phyloP scores from a whole-genome alignment of 1,284 basidiomycete species.

The Takashimella tepidaria region DNA sequence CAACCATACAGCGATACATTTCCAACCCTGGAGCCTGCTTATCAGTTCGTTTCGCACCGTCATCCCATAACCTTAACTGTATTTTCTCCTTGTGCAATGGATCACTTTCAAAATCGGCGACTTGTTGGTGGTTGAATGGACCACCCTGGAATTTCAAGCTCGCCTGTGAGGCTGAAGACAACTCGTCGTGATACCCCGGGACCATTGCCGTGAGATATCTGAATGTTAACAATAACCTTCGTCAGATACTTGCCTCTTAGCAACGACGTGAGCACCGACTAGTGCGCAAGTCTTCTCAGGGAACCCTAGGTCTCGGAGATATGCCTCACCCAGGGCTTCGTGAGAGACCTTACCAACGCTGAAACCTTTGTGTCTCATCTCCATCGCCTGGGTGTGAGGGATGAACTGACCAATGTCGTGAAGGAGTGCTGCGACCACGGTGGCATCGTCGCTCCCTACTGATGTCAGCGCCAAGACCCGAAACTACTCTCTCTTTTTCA shows the following conservation, averaged over 20 bases:
- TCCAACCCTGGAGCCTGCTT: conserved; percentile 22
- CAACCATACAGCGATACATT: conserved; percentile 6
- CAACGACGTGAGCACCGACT: conserved; percentile 38
- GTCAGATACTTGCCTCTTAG: too few species aligned
- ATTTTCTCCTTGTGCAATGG: conserved; percentile 29
- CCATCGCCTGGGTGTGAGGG: conserved; percentile 20
- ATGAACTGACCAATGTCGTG: conserved; percentile 43
- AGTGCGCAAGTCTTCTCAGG: conserved; percentile 28
- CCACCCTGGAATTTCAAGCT: conserved; percentile 34
- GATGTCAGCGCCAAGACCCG: conserved; percentile 6
- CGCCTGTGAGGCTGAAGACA: conserved; percentile 24
- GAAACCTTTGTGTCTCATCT: conserved; percentile 19
- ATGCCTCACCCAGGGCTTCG: conserved; percentile 31
- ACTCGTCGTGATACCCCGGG: conserved; percentile 22
- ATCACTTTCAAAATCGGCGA: conserved; percentile 28
- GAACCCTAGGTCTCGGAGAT: conserved; percentile 30
- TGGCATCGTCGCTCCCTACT: conserved; percentile 31
- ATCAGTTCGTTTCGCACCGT: conserved; percentile 28
- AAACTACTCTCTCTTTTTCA: too few species aligned
- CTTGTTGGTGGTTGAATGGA: conserved; percentile 25
- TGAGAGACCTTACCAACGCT: conserved; percentile 29
- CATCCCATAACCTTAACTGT: conserved; percentile 33
- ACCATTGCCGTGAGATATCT: conserved; percentile 26
- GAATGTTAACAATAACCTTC: too few species aligned
- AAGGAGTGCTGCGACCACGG: conserved; percentile 37